Percentiles rank a stretch among this genome's conserved stretches.
Evolutionary conservation across 2,329 filamentous ascomycete species (phyloP).

Genomic region (Cercospora zeae-maydis): DNA sequence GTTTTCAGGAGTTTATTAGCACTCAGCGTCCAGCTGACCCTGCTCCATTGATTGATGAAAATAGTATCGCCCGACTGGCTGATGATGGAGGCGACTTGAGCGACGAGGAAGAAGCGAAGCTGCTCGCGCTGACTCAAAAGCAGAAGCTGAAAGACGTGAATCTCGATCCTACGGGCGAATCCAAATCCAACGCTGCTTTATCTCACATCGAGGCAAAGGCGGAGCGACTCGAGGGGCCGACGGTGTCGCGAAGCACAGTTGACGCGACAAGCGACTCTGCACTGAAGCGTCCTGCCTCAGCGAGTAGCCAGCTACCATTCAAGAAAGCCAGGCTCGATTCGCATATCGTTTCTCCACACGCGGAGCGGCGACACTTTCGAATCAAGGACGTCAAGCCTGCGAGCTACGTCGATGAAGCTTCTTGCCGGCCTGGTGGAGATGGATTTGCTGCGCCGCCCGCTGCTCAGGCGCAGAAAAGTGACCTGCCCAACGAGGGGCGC

Average conservation of each 20-base stretch:
- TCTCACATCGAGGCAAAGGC: constrained; percentile 24
- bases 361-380: constrained; percentile 27
- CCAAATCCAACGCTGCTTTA: constrained; percentile 20
- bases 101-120: constrained; percentile 42
- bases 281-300: constrained; percentile 26
- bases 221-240: constrained; percentile 17
- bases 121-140: constrained; percentile 34
- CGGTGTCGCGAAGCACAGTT: constrained; percentile 12
- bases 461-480: constrained; percentile 8
- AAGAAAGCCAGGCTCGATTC: constrained; percentile 25
- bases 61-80: constrained; percentile 51
- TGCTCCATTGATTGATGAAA: constrained; percentile 62
- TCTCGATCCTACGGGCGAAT: constrained; percentile 23
- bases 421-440: constrained; percentile 12
- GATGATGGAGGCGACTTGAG: constrained; percentile 40
- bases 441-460: constrained; percentile 16
- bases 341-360: constrained; percentile 4
- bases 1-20: neutral
- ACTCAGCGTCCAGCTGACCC: constrained; percentile 9
- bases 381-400: constrained; percentile 25
- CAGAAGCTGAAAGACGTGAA: constrained; percentile 26
- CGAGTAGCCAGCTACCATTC: constrained; percentile 21
- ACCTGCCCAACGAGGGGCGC: neutral
- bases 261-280: neutral
- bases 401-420: neutral